phyloP scores from a whole-genome alignment of 2,329 filamentous ascomycete genomes.

The Amphichorda felina region DNA sequence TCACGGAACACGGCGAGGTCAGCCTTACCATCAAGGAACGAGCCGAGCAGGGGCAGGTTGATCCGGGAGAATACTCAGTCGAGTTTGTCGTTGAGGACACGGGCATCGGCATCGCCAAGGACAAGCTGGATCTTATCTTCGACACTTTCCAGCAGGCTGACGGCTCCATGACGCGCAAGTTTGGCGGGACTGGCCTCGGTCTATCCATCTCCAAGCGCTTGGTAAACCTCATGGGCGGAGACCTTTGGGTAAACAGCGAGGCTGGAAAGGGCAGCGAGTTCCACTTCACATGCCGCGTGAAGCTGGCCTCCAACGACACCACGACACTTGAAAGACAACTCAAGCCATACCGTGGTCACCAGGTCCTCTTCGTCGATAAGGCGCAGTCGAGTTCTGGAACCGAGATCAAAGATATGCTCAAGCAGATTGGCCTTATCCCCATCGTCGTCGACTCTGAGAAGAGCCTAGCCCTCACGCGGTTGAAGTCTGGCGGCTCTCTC shows the following conservation, averaged over 20 bases:
- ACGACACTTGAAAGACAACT: conserved; percentile 72
- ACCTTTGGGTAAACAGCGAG: conserved; percentile 90
- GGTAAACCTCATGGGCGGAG: conserved; percentile 91
- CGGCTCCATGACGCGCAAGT: conserved; percentile 90
- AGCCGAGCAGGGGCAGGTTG: conserved; percentile 51
- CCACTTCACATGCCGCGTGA: conserved; percentile 90
- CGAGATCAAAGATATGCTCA: conserved; percentile 69
- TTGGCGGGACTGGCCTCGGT: conserved; percentile 87
- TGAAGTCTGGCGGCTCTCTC: conserved; percentile 42
- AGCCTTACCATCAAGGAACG: conserved; percentile 74
- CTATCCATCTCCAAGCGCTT: conserved; percentile 91
- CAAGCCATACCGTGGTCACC: conserved; percentile 81
- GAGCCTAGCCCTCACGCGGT: conserved; percentile 45
- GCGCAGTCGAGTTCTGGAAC: conserved; percentile 65
- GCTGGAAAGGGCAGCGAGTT: conserved; percentile 88
- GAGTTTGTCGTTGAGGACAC: conserved; percentile 95
- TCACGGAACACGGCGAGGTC: conserved; percentile 93
- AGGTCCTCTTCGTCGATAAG: conserved; percentile 91
- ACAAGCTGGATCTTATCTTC: conserved; percentile 95
- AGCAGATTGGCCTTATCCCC: conserved; percentile 66
- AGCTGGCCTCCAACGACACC: conserved; percentile 69
- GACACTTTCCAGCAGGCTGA: conserved; percentile 99
- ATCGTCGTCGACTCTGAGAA: conserved; percentile 73
- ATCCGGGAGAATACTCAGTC: conserved; percentile 73
- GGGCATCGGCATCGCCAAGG: conserved; percentile 88